Conservation (phyloP, 2,329 filamentous ascomycete genomes). For the Fusarium globosum region DNA sequence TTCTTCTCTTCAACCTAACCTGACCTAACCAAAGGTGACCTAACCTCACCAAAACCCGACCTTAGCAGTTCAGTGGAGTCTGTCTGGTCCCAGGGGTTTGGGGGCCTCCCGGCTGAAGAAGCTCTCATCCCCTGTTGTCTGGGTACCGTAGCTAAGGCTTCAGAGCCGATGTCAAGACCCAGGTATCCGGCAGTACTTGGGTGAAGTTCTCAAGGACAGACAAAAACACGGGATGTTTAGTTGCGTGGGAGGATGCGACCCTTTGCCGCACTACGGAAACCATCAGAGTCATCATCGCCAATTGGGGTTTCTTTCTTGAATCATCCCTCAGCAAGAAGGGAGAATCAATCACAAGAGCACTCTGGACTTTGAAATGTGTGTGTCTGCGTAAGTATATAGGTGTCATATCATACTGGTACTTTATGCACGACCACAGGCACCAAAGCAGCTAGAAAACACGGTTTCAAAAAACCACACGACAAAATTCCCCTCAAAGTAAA, state of each 20-base stretch:
- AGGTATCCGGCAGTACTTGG: slow-evolving; percentile 13
- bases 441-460: slow-evolving; percentile 15
- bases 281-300: slow-evolving; percentile 2
- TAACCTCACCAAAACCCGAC: slow-evolving; percentile 20
- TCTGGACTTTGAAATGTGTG: neutral
- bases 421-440: slow-evolving; percentile 3
- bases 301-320: neutral
- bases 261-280: slow-evolving; percentile 18
- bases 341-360: neutral
- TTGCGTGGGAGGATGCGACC: slow-evolving; percentile 26
- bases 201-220: slow-evolving; percentile 18
- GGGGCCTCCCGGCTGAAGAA: slow-evolving; percentile 22
- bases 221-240: slow-evolving; percentile 1
- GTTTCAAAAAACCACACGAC: neutral
- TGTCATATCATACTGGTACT: slow-evolving; percentile 5
- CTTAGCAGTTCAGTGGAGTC: slow-evolving; percentile 28
- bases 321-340: slow-evolving; percentile 24
- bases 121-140: slow-evolving; percentile 35
- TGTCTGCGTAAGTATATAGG: neutral
- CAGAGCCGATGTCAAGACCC: slow-evolving; percentile 27
- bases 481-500: neutral
- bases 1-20: slow-evolving; percentile 7
- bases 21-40: slow-evolving; percentile 1
- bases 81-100: slow-evolving; percentile 9
- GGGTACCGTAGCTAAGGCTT: slow-evolving; percentile 21